Conservation (phyloP, 345 rosid species). For the Salix exigua region DNA sequence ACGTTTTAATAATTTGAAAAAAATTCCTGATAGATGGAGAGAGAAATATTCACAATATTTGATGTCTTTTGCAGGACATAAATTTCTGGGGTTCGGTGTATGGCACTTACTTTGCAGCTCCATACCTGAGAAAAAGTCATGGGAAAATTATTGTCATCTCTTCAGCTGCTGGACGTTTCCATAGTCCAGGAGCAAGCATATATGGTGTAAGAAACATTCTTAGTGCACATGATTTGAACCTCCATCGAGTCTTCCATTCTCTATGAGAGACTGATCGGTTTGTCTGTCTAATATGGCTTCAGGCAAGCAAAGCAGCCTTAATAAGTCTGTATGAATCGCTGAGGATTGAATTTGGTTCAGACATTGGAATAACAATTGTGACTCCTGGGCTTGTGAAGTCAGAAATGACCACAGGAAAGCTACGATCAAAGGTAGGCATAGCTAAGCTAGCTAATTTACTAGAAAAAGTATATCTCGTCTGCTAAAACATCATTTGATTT, state of each 20-base stretch:
- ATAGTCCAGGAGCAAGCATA: constrained; percentile 41
- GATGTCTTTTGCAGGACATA: constrained; percentile 21
- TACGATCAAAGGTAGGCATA: too few relatives aligned
- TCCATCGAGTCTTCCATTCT: background rate
- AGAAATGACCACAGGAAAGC: constrained; percentile 25
- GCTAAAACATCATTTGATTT: too few relatives aligned
- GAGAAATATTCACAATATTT: too few relatives aligned
- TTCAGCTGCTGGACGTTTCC: constrained; percentile 38
- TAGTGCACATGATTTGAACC: background rate
- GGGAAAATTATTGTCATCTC: constrained; percentile 52
- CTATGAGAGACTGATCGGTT: background rate
- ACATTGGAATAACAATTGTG: constrained; percentile 46
- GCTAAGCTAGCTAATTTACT: too few relatives aligned
- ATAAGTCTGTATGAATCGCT: constrained; percentile 38
- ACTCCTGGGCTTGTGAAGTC: constrained; percentile 35
- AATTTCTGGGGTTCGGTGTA: constrained; percentile 62
- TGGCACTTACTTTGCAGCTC: constrained; percentile 33
- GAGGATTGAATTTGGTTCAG: constrained; percentile 41
- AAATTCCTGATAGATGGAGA: background rate
- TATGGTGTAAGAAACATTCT: constrained; percentile 33
- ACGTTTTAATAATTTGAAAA: too few relatives aligned
- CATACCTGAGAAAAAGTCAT: constrained; percentile 31
- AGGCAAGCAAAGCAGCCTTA: constrained; percentile 44
- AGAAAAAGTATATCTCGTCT: too few relatives aligned
- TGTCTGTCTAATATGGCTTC: background rate